Conservation (phyloP, 2,329 filamentous ascomycete genomes). For the Thelonectria rubi region DNA sequence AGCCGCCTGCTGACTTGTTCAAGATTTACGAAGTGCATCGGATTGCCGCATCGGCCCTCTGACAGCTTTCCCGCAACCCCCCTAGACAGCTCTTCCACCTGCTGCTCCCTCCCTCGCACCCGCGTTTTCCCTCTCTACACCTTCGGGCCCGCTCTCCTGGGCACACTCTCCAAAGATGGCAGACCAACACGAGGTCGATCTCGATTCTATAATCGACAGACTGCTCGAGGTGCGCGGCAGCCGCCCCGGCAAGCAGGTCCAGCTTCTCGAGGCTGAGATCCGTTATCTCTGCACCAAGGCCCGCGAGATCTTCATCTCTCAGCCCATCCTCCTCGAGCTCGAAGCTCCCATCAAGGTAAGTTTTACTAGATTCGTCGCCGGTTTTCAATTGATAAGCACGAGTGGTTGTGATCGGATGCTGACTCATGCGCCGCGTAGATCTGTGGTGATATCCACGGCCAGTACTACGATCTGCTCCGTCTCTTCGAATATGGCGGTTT, state of each 20-base stretch:
- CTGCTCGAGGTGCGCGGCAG: constrained; percentile 97
- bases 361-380: constrained; percentile 14
- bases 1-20: constrained; percentile 37
- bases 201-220: constrained; percentile 99
- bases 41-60: constrained; percentile 41
- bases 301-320: constrained; percentile 98
- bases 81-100: constrained; percentile 43
- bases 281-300: constrained; percentile 98
- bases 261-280: constrained; percentile 95
- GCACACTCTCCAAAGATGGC: constrained; percentile 60
- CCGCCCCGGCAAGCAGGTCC: constrained; percentile 97
- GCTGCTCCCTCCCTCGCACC: constrained; percentile 37
- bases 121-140: constrained; percentile 43
- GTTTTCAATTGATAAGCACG: neutral
- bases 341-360: constrained; percentile 98
- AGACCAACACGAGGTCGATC: constrained; percentile 87
- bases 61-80: constrained; percentile 43
- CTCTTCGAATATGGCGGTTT: constrained; percentile 99
- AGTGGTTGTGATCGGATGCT: constrained; percentile 23
- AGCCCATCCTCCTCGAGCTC: constrained; percentile 96
- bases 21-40: constrained; percentile 48
- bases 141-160: constrained; percentile 52
- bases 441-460: constrained; percentile 98
- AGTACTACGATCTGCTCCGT: constrained; percentile 97
- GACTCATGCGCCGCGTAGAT: constrained; percentile 68